These are phyloP conservation scores for Mycocentrospora acerina DNA, from an alignment of 2,329 filamentous ascomycete species.

Conservation along the genomic window DNA sequence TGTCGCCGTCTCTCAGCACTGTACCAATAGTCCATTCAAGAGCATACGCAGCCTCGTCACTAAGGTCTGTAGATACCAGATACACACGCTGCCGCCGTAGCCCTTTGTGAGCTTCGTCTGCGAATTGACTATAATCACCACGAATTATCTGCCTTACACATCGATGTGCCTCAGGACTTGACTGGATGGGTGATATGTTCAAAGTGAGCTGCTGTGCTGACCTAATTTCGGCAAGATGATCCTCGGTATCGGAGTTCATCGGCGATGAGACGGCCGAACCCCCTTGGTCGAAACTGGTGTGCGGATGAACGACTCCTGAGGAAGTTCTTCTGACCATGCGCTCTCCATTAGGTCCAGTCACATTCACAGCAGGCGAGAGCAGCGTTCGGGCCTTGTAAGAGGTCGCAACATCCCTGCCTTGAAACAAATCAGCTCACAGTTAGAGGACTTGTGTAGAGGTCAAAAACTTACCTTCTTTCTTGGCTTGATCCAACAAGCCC, in stretches of 20 bases:
- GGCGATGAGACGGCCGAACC: conserved; percentile 61
- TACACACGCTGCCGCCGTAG: conserved; percentile 82
- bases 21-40: conserved; percentile 98
- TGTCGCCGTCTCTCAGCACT: conserved; percentile 90
- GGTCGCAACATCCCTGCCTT: conserved; percentile 53
- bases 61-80: conserved; percentile 91
- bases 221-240: conserved; percentile 80
- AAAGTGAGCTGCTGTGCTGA: conserved; percentile 83
- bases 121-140: conserved; percentile 77
- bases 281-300: conserved; percentile 77
- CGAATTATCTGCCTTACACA: conserved; percentile 88
- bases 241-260: conserved; percentile 83
- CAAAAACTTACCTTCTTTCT: conserved; percentile 69
- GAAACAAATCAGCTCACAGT: conserved; percentile 9
- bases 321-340: conserved; percentile 55
- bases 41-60: conserved; percentile 90
- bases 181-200: conserved; percentile 76
- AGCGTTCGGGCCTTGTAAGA: conserved; percentile 63
- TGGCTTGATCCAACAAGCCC: conserved; percentile 71
- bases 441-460: neutral
- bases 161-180: conserved; percentile 73
- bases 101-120: conserved; percentile 75
- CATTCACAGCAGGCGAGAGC: conserved; percentile 66
- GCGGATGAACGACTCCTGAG: conserved; percentile 66
- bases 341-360: conserved; percentile 63